Evolutionary conservation across 2,329 filamentous ascomycete genomes (phyloP), one percentile per base, ranked within the genome.

Genomic region (Sarocladium strictum): DNA sequence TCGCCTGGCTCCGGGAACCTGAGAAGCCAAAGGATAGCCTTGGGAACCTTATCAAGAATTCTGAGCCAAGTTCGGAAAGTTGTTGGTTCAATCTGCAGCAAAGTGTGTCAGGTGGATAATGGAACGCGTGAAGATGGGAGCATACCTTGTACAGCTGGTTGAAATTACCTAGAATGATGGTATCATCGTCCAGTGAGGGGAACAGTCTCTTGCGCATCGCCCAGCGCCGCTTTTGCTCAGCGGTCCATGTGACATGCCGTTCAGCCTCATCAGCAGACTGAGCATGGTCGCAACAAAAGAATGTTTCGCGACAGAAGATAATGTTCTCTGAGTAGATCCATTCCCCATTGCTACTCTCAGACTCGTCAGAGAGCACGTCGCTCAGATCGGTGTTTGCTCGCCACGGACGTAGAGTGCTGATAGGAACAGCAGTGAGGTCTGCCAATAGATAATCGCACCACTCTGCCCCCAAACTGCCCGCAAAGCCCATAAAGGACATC

Each of bases 401-500:
- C 72, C 84, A 88, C 1, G 90, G 90, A 12, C 91, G 84, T 26
- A 97, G 75, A 1, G 93, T 97, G 24, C 85, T 82, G 0, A 79
- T 80, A 1, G 94, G 94, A 53, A 99, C 86, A 0, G 94, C 91
- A 1, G 87, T 93, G 52, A 87, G 78, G 64, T 99, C 94, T 3
- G 94, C 92, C 24, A 97, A 80, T 15, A 99, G 85, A 65, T 99
- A 99, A 67, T 99, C 94, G 62, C 94, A 99, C 94, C 94, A 99
- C 67, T 99, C 94, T 2, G 94, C 94, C 5, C 94, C 94, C 1
- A 99, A 75, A 0, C 93, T 97, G 10, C 94, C 94, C 0, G 94
- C 94, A 67, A 99, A 99, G 0, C 94, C 94, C 94, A 99, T 99
- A 65, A 99, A 99, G 0, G 94, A 96, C 94, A 99, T 99, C 61